These are phyloP conservation scores for Ceratobasidium theobromae DNA, from an alignment of 1,284 basidiomycete genomes.

Conservation along the genomic window DNA sequence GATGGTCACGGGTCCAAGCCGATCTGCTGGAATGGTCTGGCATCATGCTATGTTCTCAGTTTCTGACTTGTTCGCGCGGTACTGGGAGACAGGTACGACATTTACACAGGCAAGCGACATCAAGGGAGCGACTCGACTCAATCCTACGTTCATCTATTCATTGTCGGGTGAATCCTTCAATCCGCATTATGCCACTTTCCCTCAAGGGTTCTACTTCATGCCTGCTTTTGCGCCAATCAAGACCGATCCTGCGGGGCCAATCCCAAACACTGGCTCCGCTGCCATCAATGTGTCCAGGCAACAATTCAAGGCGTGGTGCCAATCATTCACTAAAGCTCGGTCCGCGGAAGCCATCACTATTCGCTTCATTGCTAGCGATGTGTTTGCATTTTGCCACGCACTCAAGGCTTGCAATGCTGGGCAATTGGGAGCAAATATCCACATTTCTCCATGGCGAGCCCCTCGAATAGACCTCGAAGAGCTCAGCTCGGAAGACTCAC, in stretches of 20 bases:
- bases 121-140: background rate
- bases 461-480: background rate
- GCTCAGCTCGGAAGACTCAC: background rate
- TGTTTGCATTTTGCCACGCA: background rate
- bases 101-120: background rate
- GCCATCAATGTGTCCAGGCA: background rate
- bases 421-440: background rate
- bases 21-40: constrained; percentile 10
- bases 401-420: background rate
- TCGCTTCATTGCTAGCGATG: constrained; percentile 15
- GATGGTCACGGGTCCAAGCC: background rate
- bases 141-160: constrained; percentile 19
- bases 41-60: background rate
- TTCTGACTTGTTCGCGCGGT: background rate
- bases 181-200: constrained; percentile 13
- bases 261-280: background rate
- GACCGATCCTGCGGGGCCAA: background rate
- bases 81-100: constrained; percentile 12
- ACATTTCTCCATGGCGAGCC: background rate
- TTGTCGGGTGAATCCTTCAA: background rate
- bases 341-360: background rate
- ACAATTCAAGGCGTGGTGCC: background rate
- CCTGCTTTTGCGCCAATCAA: background rate
- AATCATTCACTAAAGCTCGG: background rate
- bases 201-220: constrained; percentile 13